Conservation (phyloP, 1,139 yeast genomes). For the Protomyces inundatus region DNA sequence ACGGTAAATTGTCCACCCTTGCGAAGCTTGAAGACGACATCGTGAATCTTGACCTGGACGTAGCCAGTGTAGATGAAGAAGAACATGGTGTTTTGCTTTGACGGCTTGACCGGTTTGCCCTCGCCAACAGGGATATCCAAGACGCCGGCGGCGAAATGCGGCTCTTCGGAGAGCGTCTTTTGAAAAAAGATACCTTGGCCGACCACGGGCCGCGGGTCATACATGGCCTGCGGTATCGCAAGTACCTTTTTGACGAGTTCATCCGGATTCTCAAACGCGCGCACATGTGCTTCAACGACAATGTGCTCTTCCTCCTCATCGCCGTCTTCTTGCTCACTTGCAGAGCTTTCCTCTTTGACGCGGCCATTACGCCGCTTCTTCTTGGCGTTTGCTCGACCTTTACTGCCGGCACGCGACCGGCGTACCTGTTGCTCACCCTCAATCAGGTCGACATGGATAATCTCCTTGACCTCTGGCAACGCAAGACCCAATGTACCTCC, state of each 20-base stretch:
- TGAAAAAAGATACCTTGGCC: conserved; percentile 45
- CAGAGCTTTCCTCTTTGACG: conserved; percentile 36
- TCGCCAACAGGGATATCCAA: conserved; percentile 57
- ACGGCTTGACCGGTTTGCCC: conserved; percentile 56
- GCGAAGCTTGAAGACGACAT: conserved; percentile 55
- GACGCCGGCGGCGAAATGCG: conserved; percentile 70
- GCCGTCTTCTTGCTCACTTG: neutral
- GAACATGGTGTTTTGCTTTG: conserved; percentile 63
- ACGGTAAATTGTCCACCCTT: conserved; percentile 76
- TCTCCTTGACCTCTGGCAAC: conserved; percentile 35
- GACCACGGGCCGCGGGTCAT: conserved; percentile 20
- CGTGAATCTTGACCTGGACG: conserved; percentile 61
- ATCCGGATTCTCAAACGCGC: conserved; percentile 9
- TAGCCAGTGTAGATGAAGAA: conserved; percentile 71
- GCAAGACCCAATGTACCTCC: conserved; percentile 30
- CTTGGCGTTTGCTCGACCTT: conserved; percentile 35
- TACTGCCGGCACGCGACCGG: conserved; percentile 11
- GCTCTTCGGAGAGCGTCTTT: conserved; percentile 61
- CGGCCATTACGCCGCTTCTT: conserved; percentile 37
- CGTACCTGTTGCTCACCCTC: neutral
- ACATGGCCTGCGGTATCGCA: conserved; percentile 16
- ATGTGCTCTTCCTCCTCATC: conserved; percentile 11
- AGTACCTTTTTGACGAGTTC: conserved; percentile 11
- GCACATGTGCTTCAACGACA: conserved; percentile 22
- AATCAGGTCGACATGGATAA: conserved; percentile 33